Evolutionary conservation across 1,284 basidiomycete genomes (phyloP), one percentile per base, ranked within the genome.

Genomic region (Porodaedalea pini): DNA sequence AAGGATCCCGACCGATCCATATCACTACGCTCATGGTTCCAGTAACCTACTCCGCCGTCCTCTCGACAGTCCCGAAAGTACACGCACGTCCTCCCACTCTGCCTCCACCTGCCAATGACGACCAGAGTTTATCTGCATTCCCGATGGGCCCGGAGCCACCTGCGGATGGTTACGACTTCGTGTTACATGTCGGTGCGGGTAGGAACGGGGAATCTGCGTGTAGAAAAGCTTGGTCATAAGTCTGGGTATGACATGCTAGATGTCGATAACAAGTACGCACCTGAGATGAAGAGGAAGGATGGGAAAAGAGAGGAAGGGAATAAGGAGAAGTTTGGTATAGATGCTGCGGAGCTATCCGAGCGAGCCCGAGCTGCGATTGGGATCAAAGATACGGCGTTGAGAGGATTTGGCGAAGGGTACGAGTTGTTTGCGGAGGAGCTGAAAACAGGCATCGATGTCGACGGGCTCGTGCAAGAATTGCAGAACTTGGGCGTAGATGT

Each of bases 201-300:
- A 80, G n/a, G 81, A 5, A 75, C 82, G 11, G 88, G 87, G 0
- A 77, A 80, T 0, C 68, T 89, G 53, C 76, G 83, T 25, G 76
- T 89, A 70, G 87, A 90, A 68, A 76, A 79, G 60, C 67, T 81
- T n/a, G 79, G 77, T 0, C 88, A 90, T 67, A 88, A 86, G 66
- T 72, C 80, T 31, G 85, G 86, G 8, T 90, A 88, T 64, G 75
- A 81, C 52, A 82, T 85, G 80, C 85, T 83, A 67, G 87, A 89
- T 63, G 82, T 78, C 13, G 74, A 74, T 3, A 82, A 81, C 4
- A 75, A 79, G 61, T 75, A 81, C 52, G 84, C 86, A 0, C 79
- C 85, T 19, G 61, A 75, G 44, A 77, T 83, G 63, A 67, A 68
- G 10, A 37, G 29, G 19, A 31, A 13, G 50, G 76, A 72, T 36